Evolutionary conservation across 1,139 yeast species (phyloP).

Genomic region (Taphrina flavorubra): DNA sequence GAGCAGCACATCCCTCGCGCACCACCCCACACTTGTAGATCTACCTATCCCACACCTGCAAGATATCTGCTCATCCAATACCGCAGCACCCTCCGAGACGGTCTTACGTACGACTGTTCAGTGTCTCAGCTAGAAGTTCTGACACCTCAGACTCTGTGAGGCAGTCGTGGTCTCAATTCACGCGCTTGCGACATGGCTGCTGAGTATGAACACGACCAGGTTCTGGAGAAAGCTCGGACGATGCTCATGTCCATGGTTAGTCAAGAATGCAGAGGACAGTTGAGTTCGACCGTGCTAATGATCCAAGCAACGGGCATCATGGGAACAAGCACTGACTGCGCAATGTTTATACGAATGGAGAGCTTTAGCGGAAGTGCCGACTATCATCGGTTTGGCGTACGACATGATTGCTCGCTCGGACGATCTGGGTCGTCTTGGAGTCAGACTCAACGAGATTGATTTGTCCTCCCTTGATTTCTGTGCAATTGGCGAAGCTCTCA

Average conservation of each 20-base stretch:
- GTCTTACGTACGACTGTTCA: too few species aligned
- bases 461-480: constrained; percentile 37
- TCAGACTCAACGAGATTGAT: constrained; percentile 31
- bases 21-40: not conserved
- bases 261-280: not conserved
- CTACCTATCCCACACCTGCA: not conserved
- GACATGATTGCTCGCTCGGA: constrained; percentile 40
- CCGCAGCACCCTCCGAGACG: too few species aligned
- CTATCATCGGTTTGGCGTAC: constrained; percentile 33
- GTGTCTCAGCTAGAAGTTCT: too few species aligned
- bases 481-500: constrained; percentile 36
- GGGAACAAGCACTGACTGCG: constrained; percentile 41
- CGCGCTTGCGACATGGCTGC: constrained; percentile 13
- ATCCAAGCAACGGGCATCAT: constrained; percentile 36
- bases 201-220: constrained; percentile 1
- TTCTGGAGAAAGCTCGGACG: constrained; percentile 22
- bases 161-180: not conserved
- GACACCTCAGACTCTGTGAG: too few species aligned
- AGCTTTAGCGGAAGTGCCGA: constrained; percentile 18
- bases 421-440: constrained; percentile 35
- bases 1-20: not conserved
- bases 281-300: too few species aligned
- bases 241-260: constrained; percentile 23
- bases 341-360: constrained; percentile 38
- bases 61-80: too few species aligned